phyloP scores from a whole-genome alignment of 805 yeast species.

The Candida saitoana region DNA sequence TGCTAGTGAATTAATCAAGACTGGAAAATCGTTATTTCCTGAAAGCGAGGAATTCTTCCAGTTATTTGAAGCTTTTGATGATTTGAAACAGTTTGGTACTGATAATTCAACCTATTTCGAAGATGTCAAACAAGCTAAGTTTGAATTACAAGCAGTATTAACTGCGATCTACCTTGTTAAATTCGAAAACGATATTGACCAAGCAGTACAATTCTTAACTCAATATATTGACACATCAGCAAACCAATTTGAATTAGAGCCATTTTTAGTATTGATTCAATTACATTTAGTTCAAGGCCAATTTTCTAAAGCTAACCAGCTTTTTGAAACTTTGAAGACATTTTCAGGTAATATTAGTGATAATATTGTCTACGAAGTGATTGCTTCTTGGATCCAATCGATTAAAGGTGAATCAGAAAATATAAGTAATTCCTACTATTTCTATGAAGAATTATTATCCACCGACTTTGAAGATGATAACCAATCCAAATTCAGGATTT shows the following conservation, averaged over 20 bases:
- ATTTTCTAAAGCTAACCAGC: conserved; percentile 28
- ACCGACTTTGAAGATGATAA: conserved; percentile 36
- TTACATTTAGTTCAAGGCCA: conserved; percentile 37
- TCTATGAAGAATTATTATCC: conserved; percentile 77
- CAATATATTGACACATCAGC: conserved; percentile 20
- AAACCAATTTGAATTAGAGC: conserved; percentile 36
- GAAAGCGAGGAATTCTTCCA: conserved; percentile 32
- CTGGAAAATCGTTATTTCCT: conserved; percentile 30
- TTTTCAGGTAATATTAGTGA: conserved; percentile 46
- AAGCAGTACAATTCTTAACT: conserved; percentile 30
- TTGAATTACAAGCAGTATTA: conserved; percentile 40
- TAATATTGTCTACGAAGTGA: conserved; percentile 68
- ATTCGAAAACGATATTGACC: conserved; percentile 32
- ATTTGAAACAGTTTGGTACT: conserved; percentile 39
- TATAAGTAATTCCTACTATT: conserved; percentile 45
- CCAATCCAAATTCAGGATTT: conserved; percentile 31
- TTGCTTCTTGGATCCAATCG: conserved; percentile 63
- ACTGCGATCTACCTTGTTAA: conserved; percentile 36
- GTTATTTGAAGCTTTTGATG: conserved; percentile 40
- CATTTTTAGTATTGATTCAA: conserved; percentile 37
- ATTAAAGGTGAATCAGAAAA: conserved; percentile 40
- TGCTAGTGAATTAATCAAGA: conserved; percentile 36
- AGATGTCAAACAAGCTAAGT: conserved; percentile 29
- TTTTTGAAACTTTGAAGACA: conserved; percentile 27
- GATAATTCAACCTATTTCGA: conserved; percentile 42